Base-by-base conservation (phyloP, 768 basidiomycete genomes). In the Erythrobasidium yunnanense region DNA sequence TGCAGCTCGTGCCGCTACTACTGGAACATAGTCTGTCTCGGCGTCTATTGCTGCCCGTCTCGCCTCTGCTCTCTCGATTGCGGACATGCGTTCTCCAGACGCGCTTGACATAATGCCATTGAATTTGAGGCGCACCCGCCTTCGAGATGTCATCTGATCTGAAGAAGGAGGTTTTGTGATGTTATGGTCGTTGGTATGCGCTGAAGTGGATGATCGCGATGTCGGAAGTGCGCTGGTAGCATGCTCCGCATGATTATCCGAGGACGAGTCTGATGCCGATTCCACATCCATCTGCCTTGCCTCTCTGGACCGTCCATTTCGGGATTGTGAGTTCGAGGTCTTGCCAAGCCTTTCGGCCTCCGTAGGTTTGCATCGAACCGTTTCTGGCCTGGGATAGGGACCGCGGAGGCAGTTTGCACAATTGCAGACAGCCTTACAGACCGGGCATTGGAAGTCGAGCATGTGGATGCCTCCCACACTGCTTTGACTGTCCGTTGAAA, bases 391-490 rank as follows among this genome's bases (percentile, higher is more conserved):
- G 8, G 60, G 60, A 15, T 49, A 27, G 17, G 60, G 60, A 7
- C 60, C 60, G 2, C 47, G 60, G n/a, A 63, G 17, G 32, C 60
- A 63, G 6, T 20, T 63, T 1, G 47, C 32, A 33, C 60, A 63
- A 2, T 30, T 46, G 33, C 60, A 63, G 45, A 63, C 5, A 6
- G 20, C 25, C 47, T 63, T 63, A 49, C 60, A 63, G 6, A 63
- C 60, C 23, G 60, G 60, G 49, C 60, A 63, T 23, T 49, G 60
- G 27, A 63, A 63, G 30, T 63, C 60, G 13, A 63, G 52, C 13
- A 63, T n/a, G 29, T 63, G 25, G 25, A 63, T 8, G 8, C 11
- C 23, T 8, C 23, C 23, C 27, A 25, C 22, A 30, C 22, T 13
- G 7, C 50, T 30, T 42, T 42, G 11, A n/a, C 11, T 42, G 38